Base-by-base conservation (phyloP, 202 grass and related monocot species). In the Zizania palustris region DNA sequence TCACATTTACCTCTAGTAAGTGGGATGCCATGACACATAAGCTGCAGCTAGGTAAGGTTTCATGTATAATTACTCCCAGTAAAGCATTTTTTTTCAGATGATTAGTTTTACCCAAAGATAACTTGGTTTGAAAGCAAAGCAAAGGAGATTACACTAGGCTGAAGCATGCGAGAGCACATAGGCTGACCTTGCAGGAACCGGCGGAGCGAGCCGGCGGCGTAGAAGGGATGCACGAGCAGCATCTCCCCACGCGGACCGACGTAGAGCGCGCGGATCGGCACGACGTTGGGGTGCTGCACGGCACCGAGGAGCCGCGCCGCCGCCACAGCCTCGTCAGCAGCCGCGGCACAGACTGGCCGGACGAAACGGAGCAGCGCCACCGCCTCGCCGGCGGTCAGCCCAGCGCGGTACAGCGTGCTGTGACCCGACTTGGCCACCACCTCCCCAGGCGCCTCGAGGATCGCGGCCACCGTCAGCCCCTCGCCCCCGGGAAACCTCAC, bases 191-290 rank as follows among this genome's bases (percentile, higher is more conserved):
- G 88, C 40, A 99, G 62, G 84, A 99, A 91, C 2, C 78, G 91
- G 3, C 87, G 79, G 56, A 99, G 88, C 67, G 91, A 90, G 37
- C 96, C 92, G 45, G 92, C 92, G 40, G 90, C 92, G 63, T 93
- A 99, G 85, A 99, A 99, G 0, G 96, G 96, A 54, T 99, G 96
- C 9, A 93, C 96, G 48, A 99, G 88, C 76, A 99, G 88, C 75
- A 96, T 99, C 91, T 99, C 96, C 45, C 96, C 96, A 12, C 89
- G 79, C 50, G 96, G 96, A 7, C 96, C 96, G 21, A 89, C 79
- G 80, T 99, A 99, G 39, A 99, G 81, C 56, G 92, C 96, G 79
- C 92, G 84, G 50, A 93, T 80, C 37, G 96, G 96, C 20, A 99
- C 92, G 75, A 99, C 76, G 87, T 99, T 99, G 4, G 87, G 81